Evolutionary conservation across 805 yeast genomes (phyloP), one percentile per base, ranked within the genome.

Genomic region (Saturnispora bothae): DNA sequence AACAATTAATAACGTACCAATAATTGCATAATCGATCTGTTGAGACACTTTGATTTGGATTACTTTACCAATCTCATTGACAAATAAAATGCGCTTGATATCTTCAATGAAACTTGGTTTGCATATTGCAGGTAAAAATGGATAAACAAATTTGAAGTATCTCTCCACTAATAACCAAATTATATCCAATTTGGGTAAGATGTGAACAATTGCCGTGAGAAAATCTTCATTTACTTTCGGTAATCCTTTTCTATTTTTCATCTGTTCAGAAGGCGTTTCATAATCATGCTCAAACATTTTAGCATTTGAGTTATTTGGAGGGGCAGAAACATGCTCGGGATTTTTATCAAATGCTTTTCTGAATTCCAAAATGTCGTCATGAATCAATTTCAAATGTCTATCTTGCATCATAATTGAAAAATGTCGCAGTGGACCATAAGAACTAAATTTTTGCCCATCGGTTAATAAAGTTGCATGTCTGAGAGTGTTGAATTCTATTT

Each of bases 41-140:
- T 58, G 63, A 27, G 60, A 62, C 10, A 70, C 44, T 21, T 53
- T 52, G 10, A 71, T 34, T 1, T 40, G 39, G 7, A 42, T 45
- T 5, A 68, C 50, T 18, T 43, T 47, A 4, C 13, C 14, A 4
- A 4, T 22, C 13, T 14, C 4, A 4, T 21, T 17, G 14, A 38
- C 22, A 12, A 21, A 29, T 1, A 73, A 71, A 8, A 69, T 44
- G 30, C 50, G 47, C 12, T 52, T 54, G 4, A 68, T 38, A 14
- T 57, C 66, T 3, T 43, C 45, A 13, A 46, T 45, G 36, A 61
- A 63, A 34, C 52, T 30, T 5, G 45, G 42, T 41, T 63, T 57
- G 41, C 69, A 76, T 22, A 72, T 20, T 35, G 57, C 64, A 1
- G 78, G 77, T 48, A 61, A 48, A 39, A 66, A 67, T 4, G 73